A percentile compares a stretch with the other conserved stretches of the same genome.
These are phyloP conservation scores for Eucalyptus coolabah DNA, from an alignment of 345 rosid species.

Conservation along the genomic window DNA sequence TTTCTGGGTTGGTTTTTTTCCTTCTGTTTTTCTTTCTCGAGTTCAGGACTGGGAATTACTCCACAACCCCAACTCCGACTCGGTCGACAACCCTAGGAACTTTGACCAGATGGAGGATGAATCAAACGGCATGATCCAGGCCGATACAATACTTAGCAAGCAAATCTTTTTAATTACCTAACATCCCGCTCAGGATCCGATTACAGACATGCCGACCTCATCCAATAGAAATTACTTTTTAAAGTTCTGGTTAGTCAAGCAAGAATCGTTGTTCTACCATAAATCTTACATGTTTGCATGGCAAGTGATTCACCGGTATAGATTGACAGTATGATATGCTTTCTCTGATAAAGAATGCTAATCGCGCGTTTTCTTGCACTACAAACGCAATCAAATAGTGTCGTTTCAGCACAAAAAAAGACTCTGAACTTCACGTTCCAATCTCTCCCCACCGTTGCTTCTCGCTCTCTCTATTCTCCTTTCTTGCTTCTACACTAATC, in stretches of 20 bases:
- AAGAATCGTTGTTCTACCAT: neutral
- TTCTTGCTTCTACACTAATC: neutral
- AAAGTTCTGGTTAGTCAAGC: neutral
- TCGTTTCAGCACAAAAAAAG: neutral
- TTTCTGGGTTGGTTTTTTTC: no score
- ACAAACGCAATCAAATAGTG: neutral
- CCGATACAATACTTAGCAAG: no score
- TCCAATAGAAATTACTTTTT: neutral
- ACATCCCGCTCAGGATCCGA: no score
- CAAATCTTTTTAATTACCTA: neutral
- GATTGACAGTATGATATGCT: neutral
- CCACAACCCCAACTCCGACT: no score
- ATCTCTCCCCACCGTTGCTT: no score
- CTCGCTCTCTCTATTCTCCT: neutral
- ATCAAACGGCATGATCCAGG: no score
- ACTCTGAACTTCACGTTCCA: no score
- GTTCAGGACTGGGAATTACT: no score
- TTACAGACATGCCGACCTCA: neutral
- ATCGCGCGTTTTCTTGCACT: neutral
- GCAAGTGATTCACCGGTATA: neutral
- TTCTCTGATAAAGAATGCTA: neutral
- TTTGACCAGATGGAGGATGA: no score
- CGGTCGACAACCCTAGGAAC: no score
- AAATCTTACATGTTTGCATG: neutral
- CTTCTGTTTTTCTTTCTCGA: no score